These are phyloP conservation scores for Stagonosporopsis chrysanthemi DNA, from an alignment of 2,329 filamentous ascomycete species.

Conservation along the genomic window DNA sequence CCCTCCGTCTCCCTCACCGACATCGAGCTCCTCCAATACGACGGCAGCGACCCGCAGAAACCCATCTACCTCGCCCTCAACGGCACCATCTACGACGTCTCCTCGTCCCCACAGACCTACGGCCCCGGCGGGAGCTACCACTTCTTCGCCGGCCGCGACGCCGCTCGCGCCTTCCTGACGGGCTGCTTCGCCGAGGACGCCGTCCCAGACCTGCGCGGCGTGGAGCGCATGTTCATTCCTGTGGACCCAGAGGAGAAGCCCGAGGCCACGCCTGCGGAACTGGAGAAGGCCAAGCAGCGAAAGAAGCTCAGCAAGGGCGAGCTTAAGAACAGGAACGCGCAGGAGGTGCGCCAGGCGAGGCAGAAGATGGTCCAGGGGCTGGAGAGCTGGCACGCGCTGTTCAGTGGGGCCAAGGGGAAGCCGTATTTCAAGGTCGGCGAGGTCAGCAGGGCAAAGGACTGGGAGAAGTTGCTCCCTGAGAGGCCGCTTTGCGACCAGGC, in stretches of 20 bases:
- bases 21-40: slow-evolving; percentile 74
- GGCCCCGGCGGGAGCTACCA: slow-evolving; percentile 82
- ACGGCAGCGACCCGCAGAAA: slow-evolving; percentile 75
- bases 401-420: slow-evolving; percentile 69
- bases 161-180: slow-evolving; percentile 87
- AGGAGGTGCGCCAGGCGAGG: slow-evolving; percentile 71
- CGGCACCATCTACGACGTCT: slow-evolving; percentile 85
- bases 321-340: slow-evolving; percentile 62
- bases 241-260: slow-evolving; percentile 63
- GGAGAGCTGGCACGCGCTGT: slow-evolving; percentile 84
- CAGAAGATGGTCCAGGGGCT: slow-evolving; percentile 72
- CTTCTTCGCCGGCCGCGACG: slow-evolving; percentile 86
- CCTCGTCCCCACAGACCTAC: slow-evolving; percentile 61
- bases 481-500: slow-evolving; percentile 75
- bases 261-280: slow-evolving; percentile 30
- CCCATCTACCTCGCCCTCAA: slow-evolving; percentile 93
- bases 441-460: slow-evolving; percentile 69
- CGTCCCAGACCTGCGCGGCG: slow-evolving; percentile 83
- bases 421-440: slow-evolving; percentile 84
- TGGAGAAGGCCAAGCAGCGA: slow-evolving; percentile 37
- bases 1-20: slow-evolving; percentile 76
- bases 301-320: slow-evolving; percentile 37
- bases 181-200: slow-evolving; percentile 89
- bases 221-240: slow-evolving; percentile 82
- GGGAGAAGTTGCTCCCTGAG: slow-evolving; percentile 65